Evolutionary conservation across 225 moss, liverwort and hornwort genomes (phyloP), one percentile per base, ranked within the genome.

Genomic region (Physcomitrellopsis africana): DNA sequence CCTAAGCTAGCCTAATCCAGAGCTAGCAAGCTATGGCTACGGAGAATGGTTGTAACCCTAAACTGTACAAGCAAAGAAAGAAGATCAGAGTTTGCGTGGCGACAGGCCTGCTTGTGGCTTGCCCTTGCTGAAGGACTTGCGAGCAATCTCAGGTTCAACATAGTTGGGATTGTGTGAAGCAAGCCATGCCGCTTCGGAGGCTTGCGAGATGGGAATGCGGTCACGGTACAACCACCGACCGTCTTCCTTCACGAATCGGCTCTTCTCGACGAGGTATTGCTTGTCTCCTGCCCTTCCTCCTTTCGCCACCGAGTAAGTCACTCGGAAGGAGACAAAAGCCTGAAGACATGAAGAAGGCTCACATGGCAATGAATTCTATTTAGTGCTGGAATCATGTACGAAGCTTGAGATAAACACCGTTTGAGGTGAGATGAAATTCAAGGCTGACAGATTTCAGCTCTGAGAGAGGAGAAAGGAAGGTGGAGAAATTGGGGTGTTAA

Each of bases 251-350:
- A 88, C 80, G 70, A 94, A 94, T 24, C 81, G 78, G 64, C 90
- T 90, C 81, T 92, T 92, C 80, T 94, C 94, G 15, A 84, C 82
- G 46, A 94, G 63, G 43, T 77, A 83, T 65, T 94, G 90, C 63
- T 81, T 90, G 76, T 94, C 94, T 75, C 85, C 85, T 19, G 82
- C 84, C 87, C 94, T 85, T 26, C 83, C 88, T 81, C 94, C 88
- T 81, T 94, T 90, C 10, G 81, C 67, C 68, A 90, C 76, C 18
- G 85, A 69, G 67, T 90, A 94, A 13, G 90, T 90, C 51, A 88
- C 94, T 55, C 85, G 83, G 67, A 94, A 92, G 6, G 90, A 90
- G 41, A 94, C 87, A 32, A 81, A 88, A 42, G 90, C 85, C 92
- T 92, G 80, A 19, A 19, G 29, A 17, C 78, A 26, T 55, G 16